Percentiles rank a stretch among this genome's conserved stretches.
These are phyloP conservation scores for Pythium diclinum DNA, from an alignment of 352 stramenopile species.

Conservation along the genomic window DNA sequence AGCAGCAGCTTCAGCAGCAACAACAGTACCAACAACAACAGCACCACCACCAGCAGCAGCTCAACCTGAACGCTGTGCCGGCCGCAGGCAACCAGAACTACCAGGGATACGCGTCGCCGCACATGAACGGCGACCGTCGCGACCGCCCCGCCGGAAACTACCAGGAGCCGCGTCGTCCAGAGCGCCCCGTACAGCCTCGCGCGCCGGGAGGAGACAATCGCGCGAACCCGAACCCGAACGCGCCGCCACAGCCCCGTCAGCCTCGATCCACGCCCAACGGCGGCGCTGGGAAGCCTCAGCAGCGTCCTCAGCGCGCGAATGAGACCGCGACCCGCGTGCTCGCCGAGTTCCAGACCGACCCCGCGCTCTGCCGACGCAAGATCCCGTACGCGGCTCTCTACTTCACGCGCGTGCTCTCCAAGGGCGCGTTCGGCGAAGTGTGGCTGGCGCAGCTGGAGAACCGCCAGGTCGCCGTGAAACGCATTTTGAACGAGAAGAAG, in stretches of 20 bases:
- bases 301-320: conserved; percentile 22
- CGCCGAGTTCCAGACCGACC: conserved; percentile 66
- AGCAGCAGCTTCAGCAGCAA: conserved; percentile 1
- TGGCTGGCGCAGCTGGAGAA: conserved; percentile 83
- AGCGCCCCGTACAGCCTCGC: background rate
- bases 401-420: conserved; percentile 81
- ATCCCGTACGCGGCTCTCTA: conserved; percentile 75
- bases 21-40: background rate
- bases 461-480: conserved; percentile 76
- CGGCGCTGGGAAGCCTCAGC: conserved; percentile 3
- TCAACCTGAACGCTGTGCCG: background rate
- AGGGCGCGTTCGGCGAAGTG: conserved; percentile 85
- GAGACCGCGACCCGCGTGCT: conserved; percentile 56
- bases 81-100: background rate
- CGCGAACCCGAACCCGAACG: conserved; percentile 9
- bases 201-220: background rate
- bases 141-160: background rate
- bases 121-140: conserved; percentile 1
- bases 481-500: conserved; percentile 76
- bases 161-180: background rate
- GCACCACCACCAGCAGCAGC: background rate
- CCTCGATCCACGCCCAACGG: conserved; percentile 7
- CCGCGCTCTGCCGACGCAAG: conserved; percentile 43
- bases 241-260: conserved; percentile 23
- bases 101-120: conserved; percentile 7